Evolutionary conservation across 768 basidiomycete species (phyloP).

Genomic region (Tephrocybe rancida): DNA sequence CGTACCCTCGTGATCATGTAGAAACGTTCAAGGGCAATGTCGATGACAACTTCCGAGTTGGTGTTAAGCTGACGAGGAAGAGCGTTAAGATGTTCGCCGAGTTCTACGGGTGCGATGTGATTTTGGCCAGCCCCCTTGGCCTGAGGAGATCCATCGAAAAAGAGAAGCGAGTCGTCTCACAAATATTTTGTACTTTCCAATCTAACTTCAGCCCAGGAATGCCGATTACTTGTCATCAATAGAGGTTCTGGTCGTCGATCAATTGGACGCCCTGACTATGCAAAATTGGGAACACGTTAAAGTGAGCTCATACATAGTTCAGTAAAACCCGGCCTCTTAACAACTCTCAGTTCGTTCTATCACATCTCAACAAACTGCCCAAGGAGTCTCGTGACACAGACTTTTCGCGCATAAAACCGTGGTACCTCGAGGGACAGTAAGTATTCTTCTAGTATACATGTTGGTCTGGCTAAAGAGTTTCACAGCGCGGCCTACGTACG

Average conservation of each 20-base stretch:
- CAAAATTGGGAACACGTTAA: constrained; percentile 99
- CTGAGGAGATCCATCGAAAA: constrained; percentile 91
- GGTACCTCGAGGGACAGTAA: constrained; percentile 96
- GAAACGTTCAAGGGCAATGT: constrained; percentile 96
- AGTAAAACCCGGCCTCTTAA: not conserved
- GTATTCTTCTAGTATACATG: constrained; percentile 22
- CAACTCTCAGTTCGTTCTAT: constrained; percentile 72
- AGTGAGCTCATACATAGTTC: constrained; percentile 43
- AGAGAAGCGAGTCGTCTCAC: constrained; percentile 70
- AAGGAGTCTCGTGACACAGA: constrained; percentile 93
- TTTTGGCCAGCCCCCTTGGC: constrained; percentile 93
- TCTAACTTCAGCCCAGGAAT: constrained; percentile 45
- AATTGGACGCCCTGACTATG: constrained; percentile 92
- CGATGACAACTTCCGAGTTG: constrained; percentile 93
- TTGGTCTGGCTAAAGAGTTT: not conserved
- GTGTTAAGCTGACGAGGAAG: constrained; percentile 91
- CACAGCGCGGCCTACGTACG: constrained; percentile 81
- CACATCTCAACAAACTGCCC: constrained; percentile 84
- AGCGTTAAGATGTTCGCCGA: constrained; percentile 89
- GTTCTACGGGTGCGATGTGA: constrained; percentile 89
- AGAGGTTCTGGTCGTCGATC: constrained; percentile 89
- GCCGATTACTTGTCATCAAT: constrained; percentile 93
- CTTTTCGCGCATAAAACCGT: constrained; percentile 96
- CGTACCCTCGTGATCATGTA: constrained; percentile 87
- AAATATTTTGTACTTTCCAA: not conserved